phyloP scores from a whole-genome alignment of 306 rosid species.

The Cicer judaicum region DNA sequence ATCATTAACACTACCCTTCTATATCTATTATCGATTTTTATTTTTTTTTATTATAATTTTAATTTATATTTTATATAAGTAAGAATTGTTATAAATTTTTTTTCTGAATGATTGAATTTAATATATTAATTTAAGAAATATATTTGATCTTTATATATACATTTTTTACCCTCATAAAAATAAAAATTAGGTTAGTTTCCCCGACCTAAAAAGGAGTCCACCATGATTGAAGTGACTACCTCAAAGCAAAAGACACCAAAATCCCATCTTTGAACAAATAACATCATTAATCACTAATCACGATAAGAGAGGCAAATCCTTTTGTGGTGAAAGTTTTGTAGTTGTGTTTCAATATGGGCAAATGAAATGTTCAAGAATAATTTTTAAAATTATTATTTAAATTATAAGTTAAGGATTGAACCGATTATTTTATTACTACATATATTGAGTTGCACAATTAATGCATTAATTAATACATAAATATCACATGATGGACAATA shows the following conservation, averaged over 20 bases:
- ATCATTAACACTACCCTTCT: too few relatives aligned
- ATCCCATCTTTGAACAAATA: slow-evolving; percentile 53
- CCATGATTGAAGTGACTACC: slow-evolving; percentile 50
- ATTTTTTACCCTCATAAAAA: too few relatives aligned
- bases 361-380: slow-evolving; percentile 37
- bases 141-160: too few relatives aligned
- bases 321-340: slow-evolving; percentile 47
- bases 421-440: slow-evolving; percentile 1
- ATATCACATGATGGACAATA: slow-evolving; percentile 14
- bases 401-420: not conserved
- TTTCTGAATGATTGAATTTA: too few relatives aligned
- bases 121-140: too few relatives aligned
- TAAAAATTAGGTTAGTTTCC: too few relatives aligned
- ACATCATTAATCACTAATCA: not conserved
- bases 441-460: not conserved
- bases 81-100: too few relatives aligned
- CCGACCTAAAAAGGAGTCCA: not conserved
- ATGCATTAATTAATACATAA: not conserved
- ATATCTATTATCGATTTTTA: too few relatives aligned
- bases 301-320: not conserved
- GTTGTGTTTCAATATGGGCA: slow-evolving; percentile 45
- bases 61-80: too few relatives aligned
- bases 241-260: slow-evolving; percentile 51
- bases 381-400: too few relatives aligned
- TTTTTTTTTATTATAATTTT: too few relatives aligned